Base-by-base conservation (phyloP, 2,329 filamentous ascomycete genomes). In the Paraconiothyrium brasiliense region DNA sequence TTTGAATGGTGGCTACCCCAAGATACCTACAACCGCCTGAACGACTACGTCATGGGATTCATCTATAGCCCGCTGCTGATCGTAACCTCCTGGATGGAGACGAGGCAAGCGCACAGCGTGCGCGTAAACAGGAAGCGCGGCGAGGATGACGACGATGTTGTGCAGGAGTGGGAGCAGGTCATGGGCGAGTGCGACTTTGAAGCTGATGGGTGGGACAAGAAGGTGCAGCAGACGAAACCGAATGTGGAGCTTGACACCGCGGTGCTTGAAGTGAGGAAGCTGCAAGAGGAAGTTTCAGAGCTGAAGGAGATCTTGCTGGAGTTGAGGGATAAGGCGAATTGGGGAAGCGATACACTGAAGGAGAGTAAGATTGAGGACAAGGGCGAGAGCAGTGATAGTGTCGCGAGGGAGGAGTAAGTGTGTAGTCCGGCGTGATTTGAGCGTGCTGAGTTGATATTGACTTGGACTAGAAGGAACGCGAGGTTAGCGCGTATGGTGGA, bases 1-100 rank as follows among this genome's bases (percentile, higher is more conserved):
- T 90, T 97, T 57, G 95, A 98, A 82, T 99, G 95, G 95, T 99
- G 94, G 95, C 85, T 99, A 84, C 82, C 87, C n/a, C 87, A 87
- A 64, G 71, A 83, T 7, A 79, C 79, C 2, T 99, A 98, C 76
- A 90, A 94, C 68, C 85, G 86, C 37, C 81, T 98, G 58, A 99
- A 99, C 78, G 92, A 98, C 77, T 84, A 88, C 57, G 89, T 98
- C 71, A 97, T 98, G 94, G 90, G 85, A 1, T 72, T 90, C 48
- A 84, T 97, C 14, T 99, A 99, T 81, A 91, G 88, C 0, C 95
- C 95, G 0, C 80, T 98, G 0, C 85, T 99, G 0, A 73, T 97
- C 9, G 80, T 94, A 10, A 93, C 93, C 0, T 93, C 94, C 0
- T 86, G 85, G 64, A 83, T 84, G 22, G 83, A 83, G 60, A 80